These are phyloP conservation scores for Tetraselmis chui DNA, from an alignment of 139 green algal genomes.

Conservation along the genomic window DNA sequence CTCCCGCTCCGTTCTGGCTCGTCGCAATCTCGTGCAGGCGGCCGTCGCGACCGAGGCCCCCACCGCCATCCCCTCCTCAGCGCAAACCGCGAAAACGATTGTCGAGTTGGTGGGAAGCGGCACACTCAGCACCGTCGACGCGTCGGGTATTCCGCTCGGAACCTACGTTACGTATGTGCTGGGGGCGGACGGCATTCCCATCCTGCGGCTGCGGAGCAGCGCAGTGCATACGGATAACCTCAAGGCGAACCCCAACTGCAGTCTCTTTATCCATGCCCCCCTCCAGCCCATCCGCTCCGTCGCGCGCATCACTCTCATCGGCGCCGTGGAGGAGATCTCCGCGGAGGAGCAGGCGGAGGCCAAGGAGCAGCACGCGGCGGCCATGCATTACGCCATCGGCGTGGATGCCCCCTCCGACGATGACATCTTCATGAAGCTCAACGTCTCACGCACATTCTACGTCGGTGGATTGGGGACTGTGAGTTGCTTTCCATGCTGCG, in stretches of 20 bases:
- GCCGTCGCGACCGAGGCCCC: no score
- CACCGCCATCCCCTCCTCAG: background rate
- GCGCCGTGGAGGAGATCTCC: background rate
- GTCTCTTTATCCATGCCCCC: background rate
- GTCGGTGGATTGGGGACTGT: background rate
- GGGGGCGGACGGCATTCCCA: background rate
- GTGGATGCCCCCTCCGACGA: background rate
- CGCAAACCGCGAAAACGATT: background rate
- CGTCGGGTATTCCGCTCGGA: background rate
- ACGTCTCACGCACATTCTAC: background rate
- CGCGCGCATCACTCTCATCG: background rate
- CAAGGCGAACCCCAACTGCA: background rate
- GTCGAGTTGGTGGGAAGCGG: background rate
- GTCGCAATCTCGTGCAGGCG: background rate
- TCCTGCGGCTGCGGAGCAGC: background rate
- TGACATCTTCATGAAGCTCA: background rate
- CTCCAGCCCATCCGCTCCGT: background rate
- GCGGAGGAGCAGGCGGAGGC: background rate
- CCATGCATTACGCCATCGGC: background rate
- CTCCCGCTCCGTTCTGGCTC: no score
- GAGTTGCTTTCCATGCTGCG: background rate
- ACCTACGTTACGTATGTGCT: background rate
- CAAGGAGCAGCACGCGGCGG: background rate
- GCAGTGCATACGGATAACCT: background rate
- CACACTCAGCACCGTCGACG: background rate